Evolutionary conservation across 129 eudicot genomes (phyloP), one percentile per base, ranked within the genome.

Genomic region (Flaveria robusta): DNA sequence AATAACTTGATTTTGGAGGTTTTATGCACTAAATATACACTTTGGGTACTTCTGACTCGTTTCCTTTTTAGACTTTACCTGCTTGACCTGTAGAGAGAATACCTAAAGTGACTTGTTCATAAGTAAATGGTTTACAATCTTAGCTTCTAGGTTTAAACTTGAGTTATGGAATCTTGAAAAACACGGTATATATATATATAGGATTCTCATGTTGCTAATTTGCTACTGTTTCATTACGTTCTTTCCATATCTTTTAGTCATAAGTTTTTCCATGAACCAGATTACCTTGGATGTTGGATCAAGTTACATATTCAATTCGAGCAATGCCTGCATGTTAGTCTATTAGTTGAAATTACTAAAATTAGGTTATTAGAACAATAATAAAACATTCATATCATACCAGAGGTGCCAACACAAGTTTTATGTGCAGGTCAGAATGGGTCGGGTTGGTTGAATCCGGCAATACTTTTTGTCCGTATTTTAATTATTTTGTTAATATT

Each of bases 111-210:
- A 54, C 24, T 11, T 3, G 39, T 34, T 34, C 7, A 34, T 5
- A 34, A 34, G 39, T 34, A 34, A 34, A 34, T 34, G 39, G 39
- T 34, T 34, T 5, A 34, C 39, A 34, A 34, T 34, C 5, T 6
- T 7, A 6, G 7, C 39, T 7, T 34, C 39, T 34, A 5, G 12
- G 19, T 54, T 18, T 3, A 39, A 5, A 41, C 11, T 39, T 5
- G 52, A 66, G 71, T n/a, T 66, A 20, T 2, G 18, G 19, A 15
- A 66, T 37, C 52, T 66, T 66, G 71, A 66, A 66, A 34, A n/a
- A 39, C 50, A 39, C 3, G 69, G 11, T 5, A 31, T 37, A 5
- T 39, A 13, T 24, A 39, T 66, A 34, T 39, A 66, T 10, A 13
- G 26, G 14, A 39, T 41, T 39, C 5, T 66, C 54, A 66, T 24